These are phyloP conservation scores for Pterulicium gracile DNA, from an alignment of 1,284 basidiomycete species.

Conservation along the genomic window DNA sequence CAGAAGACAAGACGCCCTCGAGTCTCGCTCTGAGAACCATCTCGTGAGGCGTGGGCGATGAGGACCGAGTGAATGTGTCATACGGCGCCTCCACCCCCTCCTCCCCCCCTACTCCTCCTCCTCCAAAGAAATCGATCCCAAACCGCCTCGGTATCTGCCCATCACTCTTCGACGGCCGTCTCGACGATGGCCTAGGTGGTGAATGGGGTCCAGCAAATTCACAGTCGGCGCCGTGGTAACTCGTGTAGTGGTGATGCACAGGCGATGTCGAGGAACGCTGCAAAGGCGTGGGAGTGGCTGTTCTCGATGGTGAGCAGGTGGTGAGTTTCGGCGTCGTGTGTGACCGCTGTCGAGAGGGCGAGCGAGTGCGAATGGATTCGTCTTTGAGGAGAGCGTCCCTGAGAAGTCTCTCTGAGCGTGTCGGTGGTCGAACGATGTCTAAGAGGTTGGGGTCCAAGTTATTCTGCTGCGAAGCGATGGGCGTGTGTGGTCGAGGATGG, in stretches of 20 bases:
- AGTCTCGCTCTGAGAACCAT: slow-evolving; percentile 41
- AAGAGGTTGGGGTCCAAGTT: not conserved
- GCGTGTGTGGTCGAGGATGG: not conserved
- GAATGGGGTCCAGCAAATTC: not conserved
- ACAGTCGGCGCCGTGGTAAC: not conserved
- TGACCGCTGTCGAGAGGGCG: slow-evolving; percentile 3
- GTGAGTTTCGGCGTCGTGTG: slow-evolving; percentile 14
- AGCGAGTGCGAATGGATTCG: slow-evolving; percentile 20
- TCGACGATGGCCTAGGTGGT: not conserved
- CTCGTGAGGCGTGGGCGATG: slow-evolving; percentile 36
- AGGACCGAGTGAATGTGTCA: no score
- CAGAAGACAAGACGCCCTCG: slow-evolving; percentile 35
- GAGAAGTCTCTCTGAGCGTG: slow-evolving; percentile 39
- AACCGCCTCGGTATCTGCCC: not conserved
- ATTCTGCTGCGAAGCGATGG: not conserved
- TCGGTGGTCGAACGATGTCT: not conserved
- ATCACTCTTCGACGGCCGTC: not conserved
- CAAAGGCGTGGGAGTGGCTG: slow-evolving; percentile 10
- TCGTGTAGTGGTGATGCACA: slow-evolving; percentile 10
- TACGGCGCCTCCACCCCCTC: not conserved
- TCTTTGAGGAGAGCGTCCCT: slow-evolving; percentile 46
- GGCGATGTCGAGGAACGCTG: not conserved
- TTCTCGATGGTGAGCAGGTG: slow-evolving; percentile 16
- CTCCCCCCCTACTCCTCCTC: not conserved
- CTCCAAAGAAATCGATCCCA: not conserved